Evolutionary conservation across 2,329 filamentous ascomycete species (phyloP).

Genomic region (Stachybotrys elegans): DNA sequence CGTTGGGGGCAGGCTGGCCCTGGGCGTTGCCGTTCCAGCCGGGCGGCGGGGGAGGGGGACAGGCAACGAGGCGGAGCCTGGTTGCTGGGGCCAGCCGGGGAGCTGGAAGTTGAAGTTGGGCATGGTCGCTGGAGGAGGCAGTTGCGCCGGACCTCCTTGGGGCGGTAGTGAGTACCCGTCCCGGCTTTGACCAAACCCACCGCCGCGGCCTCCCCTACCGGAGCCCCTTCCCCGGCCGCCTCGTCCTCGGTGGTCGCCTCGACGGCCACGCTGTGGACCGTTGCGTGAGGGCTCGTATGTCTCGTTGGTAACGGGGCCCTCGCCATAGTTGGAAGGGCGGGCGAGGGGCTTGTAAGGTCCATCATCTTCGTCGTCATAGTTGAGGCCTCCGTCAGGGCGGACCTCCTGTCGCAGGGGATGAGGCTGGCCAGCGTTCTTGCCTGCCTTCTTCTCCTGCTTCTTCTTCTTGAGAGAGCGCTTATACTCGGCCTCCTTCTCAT

Average conservation of each 20-base stretch:
- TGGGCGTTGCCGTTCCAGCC: constrained; percentile 22
- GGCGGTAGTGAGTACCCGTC: constrained; percentile 39
- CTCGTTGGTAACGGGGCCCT: constrained; percentile 38
- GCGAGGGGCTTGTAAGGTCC: constrained; percentile 68
- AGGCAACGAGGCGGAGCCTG: constrained; percentile 21
- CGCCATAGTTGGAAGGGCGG: constrained; percentile 59
- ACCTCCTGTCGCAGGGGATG: constrained; percentile 36
- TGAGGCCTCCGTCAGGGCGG: constrained; percentile 42
- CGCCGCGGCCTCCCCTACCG: constrained; percentile 34
- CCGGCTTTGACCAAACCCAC: constrained; percentile 18
- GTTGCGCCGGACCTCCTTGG: constrained; percentile 21
- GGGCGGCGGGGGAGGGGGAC: constrained; percentile 33
- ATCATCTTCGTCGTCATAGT: constrained; percentile 59
- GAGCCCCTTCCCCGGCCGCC: constrained; percentile 36
- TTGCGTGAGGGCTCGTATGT: constrained; percentile 25
- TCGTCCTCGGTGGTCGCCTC: constrained; percentile 41
- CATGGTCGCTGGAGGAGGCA: constrained; percentile 20
- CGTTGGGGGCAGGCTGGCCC: constrained; percentile 30
- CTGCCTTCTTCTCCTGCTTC: constrained; percentile 45
- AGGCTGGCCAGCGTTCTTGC: constrained; percentile 29
- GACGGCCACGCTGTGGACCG: constrained; percentile 31
- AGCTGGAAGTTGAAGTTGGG: constrained; percentile 40
- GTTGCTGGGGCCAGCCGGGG: constrained; percentile 34
- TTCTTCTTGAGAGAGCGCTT: constrained; percentile 66
- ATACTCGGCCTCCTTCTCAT: constrained; percentile 85